Evolutionary conservation across 2,329 filamentous ascomycete genomes (phyloP).

Genomic region (Aureobasidium melanogenum): DNA sequence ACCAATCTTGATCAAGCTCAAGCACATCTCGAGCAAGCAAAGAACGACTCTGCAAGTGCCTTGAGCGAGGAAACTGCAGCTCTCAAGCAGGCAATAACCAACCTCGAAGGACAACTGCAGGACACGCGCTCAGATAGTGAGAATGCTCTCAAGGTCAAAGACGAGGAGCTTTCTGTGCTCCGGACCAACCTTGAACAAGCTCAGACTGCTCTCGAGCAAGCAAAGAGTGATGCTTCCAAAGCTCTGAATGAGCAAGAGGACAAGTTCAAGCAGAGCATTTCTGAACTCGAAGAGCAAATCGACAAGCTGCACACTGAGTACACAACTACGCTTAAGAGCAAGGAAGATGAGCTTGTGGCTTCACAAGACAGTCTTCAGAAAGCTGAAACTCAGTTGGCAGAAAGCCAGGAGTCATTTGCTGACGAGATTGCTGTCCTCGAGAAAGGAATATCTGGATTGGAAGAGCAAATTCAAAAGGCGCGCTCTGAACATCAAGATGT

Average conservation of each 20-base stretch:
- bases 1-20: background rate
- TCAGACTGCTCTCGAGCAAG: background rate
- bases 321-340: background rate
- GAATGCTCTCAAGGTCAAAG: background rate
- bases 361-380: background rate
- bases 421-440: background rate
- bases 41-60: background rate
- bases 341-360: conserved; percentile 11
- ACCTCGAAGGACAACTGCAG: background rate
- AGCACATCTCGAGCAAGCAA: background rate
- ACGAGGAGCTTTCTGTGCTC: conserved; percentile 11
- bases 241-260: background rate
- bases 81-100: background rate
- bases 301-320: background rate
- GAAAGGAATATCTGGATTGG: background rate
- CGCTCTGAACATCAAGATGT: background rate
- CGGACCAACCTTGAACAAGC: background rate
- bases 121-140: background rate
- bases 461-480: background rate
- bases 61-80: background rate
- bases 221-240: background rate
- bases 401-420: background rate
- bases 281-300: background rate
- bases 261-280: background rate
- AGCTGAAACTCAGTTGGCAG: background rate